These are phyloP conservation scores for Aspergillus tanneri DNA, from an alignment of 2,329 filamentous ascomycete species.

Conservation along the genomic window DNA sequence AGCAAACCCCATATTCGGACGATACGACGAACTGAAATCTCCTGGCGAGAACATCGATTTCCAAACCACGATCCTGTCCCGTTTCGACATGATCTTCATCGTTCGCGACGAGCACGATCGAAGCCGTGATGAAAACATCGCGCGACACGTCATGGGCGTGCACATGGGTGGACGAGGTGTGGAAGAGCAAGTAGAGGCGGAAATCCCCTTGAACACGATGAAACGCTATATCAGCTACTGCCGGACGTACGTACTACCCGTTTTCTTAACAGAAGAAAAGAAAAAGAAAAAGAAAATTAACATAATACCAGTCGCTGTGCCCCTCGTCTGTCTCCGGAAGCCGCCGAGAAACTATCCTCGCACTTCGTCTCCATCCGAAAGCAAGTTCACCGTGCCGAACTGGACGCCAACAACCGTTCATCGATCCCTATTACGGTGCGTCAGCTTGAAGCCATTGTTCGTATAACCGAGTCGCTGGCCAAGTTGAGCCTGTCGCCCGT, in stretches of 20 bases:
- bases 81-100: constrained; percentile 99
- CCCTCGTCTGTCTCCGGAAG: constrained; percentile 83
- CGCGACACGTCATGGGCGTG: constrained; percentile 94
- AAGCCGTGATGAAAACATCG: constrained; percentile 86
- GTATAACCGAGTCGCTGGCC: constrained; percentile 92
- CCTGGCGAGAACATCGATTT: constrained; percentile 99
- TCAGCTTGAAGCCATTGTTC: constrained; percentile 94
- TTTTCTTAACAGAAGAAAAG: neutral
- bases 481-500: constrained; percentile 84
- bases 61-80: constrained; percentile 94
- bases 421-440: constrained; percentile 97
- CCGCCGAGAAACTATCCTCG: constrained; percentile 91
- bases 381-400: constrained; percentile 87
- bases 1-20: constrained; percentile 94
- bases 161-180: constrained; percentile 86
- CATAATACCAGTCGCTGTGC: constrained; percentile 76
- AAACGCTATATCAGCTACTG: constrained; percentile 96
- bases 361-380: constrained; percentile 96
- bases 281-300: neutral
- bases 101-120: constrained; percentile 92
- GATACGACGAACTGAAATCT: constrained; percentile 96
- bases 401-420: constrained; percentile 84
- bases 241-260: constrained; percentile 68
- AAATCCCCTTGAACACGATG: constrained; percentile 95
- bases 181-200: constrained; percentile 79